Base-by-base conservation (phyloP, 345 rosid genomes). In the Microthlaspi erraticum region DNA sequence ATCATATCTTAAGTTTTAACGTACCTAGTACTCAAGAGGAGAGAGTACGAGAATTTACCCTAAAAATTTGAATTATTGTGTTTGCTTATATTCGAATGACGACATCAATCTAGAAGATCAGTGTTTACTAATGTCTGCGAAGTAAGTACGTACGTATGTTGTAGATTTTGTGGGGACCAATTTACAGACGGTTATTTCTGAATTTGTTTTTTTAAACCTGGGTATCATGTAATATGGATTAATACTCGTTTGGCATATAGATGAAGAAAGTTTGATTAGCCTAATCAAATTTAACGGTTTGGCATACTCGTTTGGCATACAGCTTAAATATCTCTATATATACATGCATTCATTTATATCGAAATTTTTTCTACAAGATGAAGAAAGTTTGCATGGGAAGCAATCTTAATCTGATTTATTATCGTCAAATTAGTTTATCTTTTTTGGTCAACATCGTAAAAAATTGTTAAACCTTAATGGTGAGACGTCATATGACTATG, bases 341-440 rank as follows among this genome's bases (percentile, higher is more conserved):
- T n/a, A 23, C 3, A 23, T 23, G 26, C 26, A 23, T 23, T 2
- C 3, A 23, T 23, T 23, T 23, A 23, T 23, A 23, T 23, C 26
- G n/a, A 10, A 42, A 17, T 16, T 13, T 42, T 42, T 56, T 26
- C 66, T 59, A 58, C 66, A 60, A 48, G 66, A 36, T 41, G 50
- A 58, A 45, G 73, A 68, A 70, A 59, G 58, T 57, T 70, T 70
- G 57, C 74, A 57, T 70, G 74, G 57, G 66, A 70, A 70, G 74
- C 74, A 58, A 70, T 59, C 57, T 70, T 43, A n/a, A 46, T 5
- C 23, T 45, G 38, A 33, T 48, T 29, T 46, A 45, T 46, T 58
- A 20, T 36, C 65, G 48, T 68, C 48, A 57, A 6, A 23, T 23
- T 23, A 23, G 26, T 23, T 23, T 23, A 23, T 23, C 12, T 33